phyloP scores from a whole-genome alignment of 148 eudicot species.

The Bassia scoparia region DNA sequence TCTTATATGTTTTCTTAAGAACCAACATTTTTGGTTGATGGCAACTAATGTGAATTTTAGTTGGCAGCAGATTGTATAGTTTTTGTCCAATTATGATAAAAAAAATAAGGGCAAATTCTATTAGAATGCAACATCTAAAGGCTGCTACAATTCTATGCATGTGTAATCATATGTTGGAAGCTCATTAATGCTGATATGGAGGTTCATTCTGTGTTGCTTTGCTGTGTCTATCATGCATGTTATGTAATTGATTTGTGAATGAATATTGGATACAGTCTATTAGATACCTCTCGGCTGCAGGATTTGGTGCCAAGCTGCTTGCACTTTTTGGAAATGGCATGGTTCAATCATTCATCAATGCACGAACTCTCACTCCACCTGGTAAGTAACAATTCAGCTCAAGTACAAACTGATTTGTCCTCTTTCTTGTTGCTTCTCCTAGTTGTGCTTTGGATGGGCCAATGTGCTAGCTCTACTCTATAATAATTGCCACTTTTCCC shows the following conservation, averaged over 20 bases:
- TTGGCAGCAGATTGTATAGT: neutral
- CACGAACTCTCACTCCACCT: slow-evolving; percentile 63
- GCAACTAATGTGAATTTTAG: neutral
- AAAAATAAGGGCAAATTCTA: neutral
- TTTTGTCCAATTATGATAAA: neutral
- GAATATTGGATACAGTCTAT: slow-evolving; percentile 63
- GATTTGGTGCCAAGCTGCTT: slow-evolving; percentile 98
- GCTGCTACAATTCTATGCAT: slow-evolving; percentile 1
- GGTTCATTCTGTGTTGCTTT: slow-evolving; percentile 2
- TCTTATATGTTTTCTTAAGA: neutral
- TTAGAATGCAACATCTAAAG: neutral
- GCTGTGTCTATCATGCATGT: slow-evolving; percentile 5
- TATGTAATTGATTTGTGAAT: slow-evolving; percentile 23
- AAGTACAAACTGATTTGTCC: neutral
- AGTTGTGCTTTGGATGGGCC: neutral
- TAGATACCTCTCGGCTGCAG: slow-evolving; percentile 90
- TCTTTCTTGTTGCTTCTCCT: neutral
- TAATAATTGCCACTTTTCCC: neutral
- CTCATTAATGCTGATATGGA: neutral
- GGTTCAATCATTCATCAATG: slow-evolving; percentile 92
- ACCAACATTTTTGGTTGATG: neutral
- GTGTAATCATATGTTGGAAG: neutral
- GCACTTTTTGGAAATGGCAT: slow-evolving; percentile 95
- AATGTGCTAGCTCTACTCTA: neutral
- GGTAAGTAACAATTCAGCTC: slow-evolving; percentile 37